Evolutionary conservation across 2,329 filamentous ascomycete species (phyloP), one percentile per base, ranked within the genome.

Genomic region (Xylariaceae sp.): DNA sequence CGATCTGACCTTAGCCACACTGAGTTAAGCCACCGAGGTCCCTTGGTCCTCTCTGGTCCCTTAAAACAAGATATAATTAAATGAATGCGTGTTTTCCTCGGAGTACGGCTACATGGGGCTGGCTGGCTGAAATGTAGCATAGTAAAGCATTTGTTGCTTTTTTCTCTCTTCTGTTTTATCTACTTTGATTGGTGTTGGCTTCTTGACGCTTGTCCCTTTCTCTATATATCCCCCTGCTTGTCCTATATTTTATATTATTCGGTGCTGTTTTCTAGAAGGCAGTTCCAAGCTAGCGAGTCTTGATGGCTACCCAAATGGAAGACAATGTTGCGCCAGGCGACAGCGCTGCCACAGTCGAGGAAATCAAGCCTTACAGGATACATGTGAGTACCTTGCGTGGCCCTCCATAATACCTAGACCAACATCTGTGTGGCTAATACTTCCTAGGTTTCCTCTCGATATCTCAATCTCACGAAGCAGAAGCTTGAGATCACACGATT

Each of bases 401-500:
- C 45, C 6, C 23, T 16, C 34, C 12, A 19, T 1, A 16, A 37
- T 16, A 44, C 36, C 16, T 19, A 52, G 28, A 17, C 26, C 26
- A 21, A 29, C 52, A 46, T 28, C 44, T 59, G 56, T 64, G 51
- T 66, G 53, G 65, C 73, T 77, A 54, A 76, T 11, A 16, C 29
- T 36, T 41, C 6, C 26, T 53, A 88, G 86, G 82, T 90, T 14
- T 89, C 87, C 2, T 83, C 81, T 52, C 85, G 82, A 65, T 90
- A 90, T 70, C 78, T 90, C 1, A 82, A 88, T 41, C 77, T 90
- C 58, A 90, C 87, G 5, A 81, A 77, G 67, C 82, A 85, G 69
- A 91, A 90, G 71, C 78, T 90, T 8, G 84, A 89, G 66, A 77
- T 89, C 41, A 86, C 86, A 19, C 78, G 87, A 56, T 73, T 90